phyloP scores from a whole-genome alignment of 495 filamentous ascomycete species.

The Cladorrhinum samala region DNA sequence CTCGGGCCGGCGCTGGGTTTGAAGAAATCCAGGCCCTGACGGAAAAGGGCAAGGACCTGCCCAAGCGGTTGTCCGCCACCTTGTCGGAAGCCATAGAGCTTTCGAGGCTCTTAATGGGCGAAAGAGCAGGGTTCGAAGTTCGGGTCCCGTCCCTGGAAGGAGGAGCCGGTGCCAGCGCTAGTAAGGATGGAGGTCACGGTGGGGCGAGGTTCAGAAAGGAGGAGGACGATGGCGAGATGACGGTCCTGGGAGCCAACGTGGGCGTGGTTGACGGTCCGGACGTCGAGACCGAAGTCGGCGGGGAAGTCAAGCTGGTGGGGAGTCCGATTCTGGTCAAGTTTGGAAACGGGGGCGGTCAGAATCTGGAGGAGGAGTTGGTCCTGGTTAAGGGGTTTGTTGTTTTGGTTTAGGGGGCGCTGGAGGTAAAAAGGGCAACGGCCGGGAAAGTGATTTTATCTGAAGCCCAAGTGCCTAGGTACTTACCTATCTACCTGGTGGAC shows the following conservation, averaged over 20 bases:
- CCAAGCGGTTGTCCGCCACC: neutral
- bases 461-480: too few species aligned
- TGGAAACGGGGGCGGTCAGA: slow-evolving; percentile 1
- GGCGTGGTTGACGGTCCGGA: slow-evolving; percentile 4
- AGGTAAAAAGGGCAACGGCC: neutral
- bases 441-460: neutral
- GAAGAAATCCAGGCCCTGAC: too few species aligned
- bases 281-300: neutral
- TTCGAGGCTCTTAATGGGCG: neutral
- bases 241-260: neutral
- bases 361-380: slow-evolving; percentile 1
- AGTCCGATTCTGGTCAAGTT: slow-evolving; percentile 4
- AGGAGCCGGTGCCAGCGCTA: too few species aligned
- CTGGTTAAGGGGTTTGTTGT: slow-evolving; percentile 5
- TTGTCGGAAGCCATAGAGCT: neutral
- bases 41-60: neutral
- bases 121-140: neutral
- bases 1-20: too few species aligned
- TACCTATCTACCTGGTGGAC: too few species aligned
- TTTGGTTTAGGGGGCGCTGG: neutral
- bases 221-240: neutral
- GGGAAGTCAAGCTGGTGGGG: slow-evolving; percentile 1
- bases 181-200: too few species aligned
- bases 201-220: too few species aligned
- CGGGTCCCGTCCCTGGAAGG: neutral